Conservation (phyloP, 129 eudicot genomes). For the Pittosporum tobira region DNA sequence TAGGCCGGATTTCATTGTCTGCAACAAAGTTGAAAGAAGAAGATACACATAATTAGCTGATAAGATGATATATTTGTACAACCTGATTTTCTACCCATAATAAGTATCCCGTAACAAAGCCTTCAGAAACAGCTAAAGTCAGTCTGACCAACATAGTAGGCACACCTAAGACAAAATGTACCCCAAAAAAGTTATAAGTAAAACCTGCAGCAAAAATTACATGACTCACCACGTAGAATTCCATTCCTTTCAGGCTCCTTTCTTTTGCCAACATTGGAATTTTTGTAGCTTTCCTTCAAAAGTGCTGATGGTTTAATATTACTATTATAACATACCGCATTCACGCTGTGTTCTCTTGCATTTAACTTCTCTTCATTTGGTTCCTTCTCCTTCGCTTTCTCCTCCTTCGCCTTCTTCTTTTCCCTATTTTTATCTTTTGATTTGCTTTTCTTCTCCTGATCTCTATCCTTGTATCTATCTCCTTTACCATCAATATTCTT, state of each 20-base stretch:
- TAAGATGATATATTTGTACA: background rate
- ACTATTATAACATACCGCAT: conserved; percentile 8
- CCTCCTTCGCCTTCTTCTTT: conserved; percentile 15
- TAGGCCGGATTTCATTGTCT: conserved; percentile 20
- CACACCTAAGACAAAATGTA: background rate
- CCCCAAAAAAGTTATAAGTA: background rate
- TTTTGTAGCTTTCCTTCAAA: conserved; percentile 12
- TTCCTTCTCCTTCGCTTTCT: conserved; percentile 14
- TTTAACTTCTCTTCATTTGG: conserved; percentile 10
- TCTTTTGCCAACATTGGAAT: conserved; percentile 18
- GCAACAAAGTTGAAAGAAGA: conserved; percentile 2
- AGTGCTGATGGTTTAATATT: conserved; percentile 9
- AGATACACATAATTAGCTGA: conserved; percentile 2
- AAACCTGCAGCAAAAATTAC: background rate
- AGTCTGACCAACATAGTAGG: background rate
- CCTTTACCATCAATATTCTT: conserved; percentile 15
- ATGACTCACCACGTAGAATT: conserved; percentile 28
- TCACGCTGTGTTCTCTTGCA: conserved; percentile 5
- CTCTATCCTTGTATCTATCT: conserved; percentile 15
- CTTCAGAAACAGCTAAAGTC: background rate
- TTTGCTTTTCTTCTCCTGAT: conserved; percentile 20
- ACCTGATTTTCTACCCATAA: background rate
- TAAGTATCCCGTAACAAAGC: background rate
- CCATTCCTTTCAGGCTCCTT: conserved; percentile 31
- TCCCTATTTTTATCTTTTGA: conserved; percentile 22